These are phyloP conservation scores for Anisodus acutangulus DNA, from an alignment of 257 asterid genomes.

Conservation along the genomic window DNA sequence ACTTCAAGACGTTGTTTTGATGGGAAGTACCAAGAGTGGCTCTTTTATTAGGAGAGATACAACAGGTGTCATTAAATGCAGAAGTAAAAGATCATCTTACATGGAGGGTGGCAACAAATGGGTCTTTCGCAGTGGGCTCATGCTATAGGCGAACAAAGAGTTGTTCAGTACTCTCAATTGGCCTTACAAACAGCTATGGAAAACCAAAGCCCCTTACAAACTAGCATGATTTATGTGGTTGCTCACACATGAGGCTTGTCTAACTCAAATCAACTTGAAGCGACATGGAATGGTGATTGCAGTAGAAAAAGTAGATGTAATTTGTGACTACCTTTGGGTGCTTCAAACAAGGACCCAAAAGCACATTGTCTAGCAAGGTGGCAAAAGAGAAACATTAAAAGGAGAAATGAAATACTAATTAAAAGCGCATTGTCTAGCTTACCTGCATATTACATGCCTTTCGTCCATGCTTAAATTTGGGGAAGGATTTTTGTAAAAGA, in stretches of 20 bases:
- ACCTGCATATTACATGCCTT: no score
- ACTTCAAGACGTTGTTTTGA: neutral
- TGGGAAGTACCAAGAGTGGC: neutral
- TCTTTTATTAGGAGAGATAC: neutral
- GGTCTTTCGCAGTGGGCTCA: neutral
- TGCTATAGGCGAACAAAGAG: neutral
- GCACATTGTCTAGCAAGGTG: no score
- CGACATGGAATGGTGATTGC: neutral
- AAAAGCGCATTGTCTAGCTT: no score
- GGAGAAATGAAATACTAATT: no score
- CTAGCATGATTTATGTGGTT: neutral
- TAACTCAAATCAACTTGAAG: neutral
- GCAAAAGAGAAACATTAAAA: no score
- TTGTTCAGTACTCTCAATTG: neutral
- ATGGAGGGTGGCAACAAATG: neutral
- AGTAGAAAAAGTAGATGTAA: neutral
- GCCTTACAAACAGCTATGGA: neutral
- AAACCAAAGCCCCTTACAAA: neutral
- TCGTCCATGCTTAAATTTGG: no score
- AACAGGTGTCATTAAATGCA: neutral
- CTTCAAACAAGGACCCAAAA: no score
- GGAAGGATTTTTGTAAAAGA: no score
- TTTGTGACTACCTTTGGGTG: no score
- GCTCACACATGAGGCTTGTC: neutral
- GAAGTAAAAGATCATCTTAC: neutral